Conservation (phyloP, 306 rosid genomes). For the Pterocarpus santalinus region DNA sequence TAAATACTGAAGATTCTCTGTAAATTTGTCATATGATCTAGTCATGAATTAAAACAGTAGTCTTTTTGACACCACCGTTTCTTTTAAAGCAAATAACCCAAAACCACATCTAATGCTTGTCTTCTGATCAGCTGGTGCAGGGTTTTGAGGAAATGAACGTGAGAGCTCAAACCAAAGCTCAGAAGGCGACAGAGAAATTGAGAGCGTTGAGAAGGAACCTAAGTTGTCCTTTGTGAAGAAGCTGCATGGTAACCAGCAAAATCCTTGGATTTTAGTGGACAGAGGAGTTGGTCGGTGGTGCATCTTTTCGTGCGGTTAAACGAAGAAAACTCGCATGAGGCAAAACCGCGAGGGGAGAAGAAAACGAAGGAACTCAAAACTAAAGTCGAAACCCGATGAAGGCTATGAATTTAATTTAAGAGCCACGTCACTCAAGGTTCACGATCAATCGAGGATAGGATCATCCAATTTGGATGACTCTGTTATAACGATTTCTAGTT, state of each 20-base stretch:
- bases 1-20: too few species aligned
- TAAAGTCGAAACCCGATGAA: not conserved
- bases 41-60: too few species aligned
- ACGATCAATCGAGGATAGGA: conserved; percentile 24
- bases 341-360: not conserved
- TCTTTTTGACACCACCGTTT: not conserved
- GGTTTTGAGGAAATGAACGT: conserved; percentile 65
- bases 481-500: conserved; percentile 22
- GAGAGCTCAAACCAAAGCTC: conserved; percentile 65
- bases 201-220: conserved; percentile 66
- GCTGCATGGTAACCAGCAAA: conserved; percentile 32
- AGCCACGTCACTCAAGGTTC: conserved; percentile 1
- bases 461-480: conserved; percentile 38
- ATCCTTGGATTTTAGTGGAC: conserved; percentile 7
- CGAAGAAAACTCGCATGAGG: too few species aligned
- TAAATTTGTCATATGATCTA: too few species aligned
- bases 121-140: conserved; percentile 48
- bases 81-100: not conserved
- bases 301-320: conserved; percentile 27
- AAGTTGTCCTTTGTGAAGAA: conserved; percentile 67
- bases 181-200: conserved; percentile 66
- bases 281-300: not conserved
- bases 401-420: not conserved
- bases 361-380: not conserved
- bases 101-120: conserved; percentile 5